Evolutionary conservation across 148 eudicot genomes (phyloP).

Genomic region (Chenopodium album): DNA sequence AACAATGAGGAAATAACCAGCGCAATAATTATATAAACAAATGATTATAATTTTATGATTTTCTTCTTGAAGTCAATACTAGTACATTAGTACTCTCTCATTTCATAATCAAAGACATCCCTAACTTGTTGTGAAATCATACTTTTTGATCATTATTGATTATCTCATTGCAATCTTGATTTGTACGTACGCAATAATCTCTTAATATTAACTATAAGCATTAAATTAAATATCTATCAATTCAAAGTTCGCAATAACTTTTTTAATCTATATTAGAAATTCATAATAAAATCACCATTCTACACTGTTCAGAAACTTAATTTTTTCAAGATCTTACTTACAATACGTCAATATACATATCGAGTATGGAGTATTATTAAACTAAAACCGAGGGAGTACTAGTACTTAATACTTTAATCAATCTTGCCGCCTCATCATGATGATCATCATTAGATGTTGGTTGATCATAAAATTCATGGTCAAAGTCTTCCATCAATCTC

Average conservation of each 20-base stretch:
- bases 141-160: too few species aligned
- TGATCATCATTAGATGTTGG: background rate
- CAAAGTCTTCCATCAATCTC: constrained; percentile 19
- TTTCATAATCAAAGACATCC: background rate
- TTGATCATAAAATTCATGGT: background rate
- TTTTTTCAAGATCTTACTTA: too few species aligned
- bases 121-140: background rate
- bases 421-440: constrained; percentile 13
- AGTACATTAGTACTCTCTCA: background rate
- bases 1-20: constrained; percentile 29
- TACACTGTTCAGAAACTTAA: too few species aligned
- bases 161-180: too few species aligned
- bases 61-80: background rate
- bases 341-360: too few species aligned
- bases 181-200: too few species aligned
- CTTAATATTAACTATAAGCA: too few species aligned
- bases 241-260: too few species aligned
- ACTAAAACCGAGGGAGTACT: background rate
- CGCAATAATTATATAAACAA: background rate
- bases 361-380: background rate
- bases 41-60: background rate
- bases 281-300: too few species aligned
- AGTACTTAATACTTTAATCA: background rate
- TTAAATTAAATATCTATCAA: too few species aligned
- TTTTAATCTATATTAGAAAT: too few species aligned